Evolutionary conservation across 768 basidiomycete species (phyloP).

Genomic region (Panus rudis): DNA sequence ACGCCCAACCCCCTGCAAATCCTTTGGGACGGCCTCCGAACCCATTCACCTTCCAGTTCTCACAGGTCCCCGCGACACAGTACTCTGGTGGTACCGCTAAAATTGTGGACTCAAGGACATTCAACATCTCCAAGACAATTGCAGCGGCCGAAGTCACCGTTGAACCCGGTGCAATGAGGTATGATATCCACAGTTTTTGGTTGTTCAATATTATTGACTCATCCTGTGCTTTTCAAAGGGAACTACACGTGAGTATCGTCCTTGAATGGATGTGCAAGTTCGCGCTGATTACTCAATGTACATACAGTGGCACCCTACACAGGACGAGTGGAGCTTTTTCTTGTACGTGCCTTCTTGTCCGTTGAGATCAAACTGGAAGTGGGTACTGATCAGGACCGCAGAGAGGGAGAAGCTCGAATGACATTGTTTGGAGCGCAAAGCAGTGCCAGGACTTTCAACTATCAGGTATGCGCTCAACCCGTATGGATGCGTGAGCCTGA

Average conservation of each 20-base stretch:
- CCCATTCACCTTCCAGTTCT: conserved; percentile 51
- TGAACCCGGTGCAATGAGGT: conserved; percentile 46
- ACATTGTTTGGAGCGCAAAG: conserved; percentile 2
- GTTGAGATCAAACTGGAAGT: no score
- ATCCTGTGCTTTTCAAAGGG: conserved; percentile 19
- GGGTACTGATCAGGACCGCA: neutral
- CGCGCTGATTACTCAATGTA: neutral
- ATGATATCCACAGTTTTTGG: conserved; percentile 21
- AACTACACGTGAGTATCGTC: conserved; percentile 34
- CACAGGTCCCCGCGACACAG: conserved; percentile 35
- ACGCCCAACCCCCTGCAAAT: conserved; percentile 33
- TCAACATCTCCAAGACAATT: conserved; percentile 42
- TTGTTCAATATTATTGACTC: no score
- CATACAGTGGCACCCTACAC: conserved; percentile 43
- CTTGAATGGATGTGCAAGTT: neutral
- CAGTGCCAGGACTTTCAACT: conserved; percentile 5
- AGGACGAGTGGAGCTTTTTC: conserved; percentile 40
- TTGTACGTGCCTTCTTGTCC: conserved; percentile 18
- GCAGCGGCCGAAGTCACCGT: conserved; percentile 50
- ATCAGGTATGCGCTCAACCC: conserved; percentile 1
- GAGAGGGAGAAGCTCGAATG: conserved; percentile 4
- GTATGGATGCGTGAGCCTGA: neutral
- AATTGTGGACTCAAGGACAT: conserved; percentile 47
- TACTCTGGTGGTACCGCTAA: conserved; percentile 53
- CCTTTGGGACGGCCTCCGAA: conserved; percentile 40